These are phyloP conservation scores for Hypoxylon sp. DNA, from an alignment of 2,329 filamentous ascomycete genomes.

Conservation along the genomic window DNA sequence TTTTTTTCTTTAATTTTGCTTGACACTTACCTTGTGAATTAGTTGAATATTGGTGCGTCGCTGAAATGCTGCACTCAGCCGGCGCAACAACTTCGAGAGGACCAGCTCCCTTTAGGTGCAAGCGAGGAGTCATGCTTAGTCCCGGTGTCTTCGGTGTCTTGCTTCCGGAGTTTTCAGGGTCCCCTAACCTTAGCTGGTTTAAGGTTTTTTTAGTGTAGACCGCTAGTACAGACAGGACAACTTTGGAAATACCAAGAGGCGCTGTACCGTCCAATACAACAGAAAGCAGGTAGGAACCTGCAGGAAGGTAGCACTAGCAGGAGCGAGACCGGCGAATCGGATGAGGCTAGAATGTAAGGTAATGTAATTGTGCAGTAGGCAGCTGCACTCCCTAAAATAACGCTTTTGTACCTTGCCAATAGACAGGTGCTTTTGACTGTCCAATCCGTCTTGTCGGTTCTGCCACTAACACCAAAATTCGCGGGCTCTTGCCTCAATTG, in stretches of 20 bases:
- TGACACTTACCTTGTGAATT: constrained; percentile 31
- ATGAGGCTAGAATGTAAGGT: constrained; percentile 38
- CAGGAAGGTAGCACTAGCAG: constrained; percentile 29
- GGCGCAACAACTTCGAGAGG: constrained; percentile 40
- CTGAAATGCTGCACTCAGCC: constrained; percentile 34
- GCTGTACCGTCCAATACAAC: constrained; percentile 12
- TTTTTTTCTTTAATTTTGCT: constrained; percentile 12
- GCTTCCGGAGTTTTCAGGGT: constrained; percentile 40
- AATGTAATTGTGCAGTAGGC: constrained; percentile 42
- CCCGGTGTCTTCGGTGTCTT: constrained; percentile 16
- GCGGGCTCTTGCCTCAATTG: constrained; percentile 15
- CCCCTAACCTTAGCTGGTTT: constrained; percentile 42
- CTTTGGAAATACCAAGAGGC: constrained; percentile 34
- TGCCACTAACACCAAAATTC: constrained; percentile 22
- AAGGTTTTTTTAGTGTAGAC: constrained; percentile 45
- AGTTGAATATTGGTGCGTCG: constrained; percentile 33
- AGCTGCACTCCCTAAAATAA: constrained; percentile 22
- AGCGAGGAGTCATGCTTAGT: constrained; percentile 44
- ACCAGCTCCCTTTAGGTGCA: constrained; percentile 43
- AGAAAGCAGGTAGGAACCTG: constrained; percentile 34
- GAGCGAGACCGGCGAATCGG: constrained; percentile 46
- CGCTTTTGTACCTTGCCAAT: constrained; percentile 21
- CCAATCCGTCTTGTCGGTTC: constrained; percentile 37
- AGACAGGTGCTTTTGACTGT: constrained; percentile 25
- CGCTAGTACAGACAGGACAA: constrained; percentile 24